Evolutionary conservation across 371 early-diverging fungal genomes (phyloP), one percentile per base, ranked within the genome.

Genomic region (Mucor velutinosus): DNA sequence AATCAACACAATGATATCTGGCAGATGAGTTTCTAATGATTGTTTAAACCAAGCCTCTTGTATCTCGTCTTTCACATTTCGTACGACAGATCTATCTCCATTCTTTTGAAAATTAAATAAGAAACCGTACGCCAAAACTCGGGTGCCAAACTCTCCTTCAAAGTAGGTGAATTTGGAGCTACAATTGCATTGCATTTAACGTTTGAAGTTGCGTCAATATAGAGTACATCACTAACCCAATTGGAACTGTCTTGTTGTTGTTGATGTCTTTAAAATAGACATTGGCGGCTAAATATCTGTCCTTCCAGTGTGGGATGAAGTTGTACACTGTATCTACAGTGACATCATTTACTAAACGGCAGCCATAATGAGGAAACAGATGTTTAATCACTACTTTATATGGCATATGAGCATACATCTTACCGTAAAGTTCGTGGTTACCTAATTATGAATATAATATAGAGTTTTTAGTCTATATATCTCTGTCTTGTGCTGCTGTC

Each of bases 381-480:
- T 60, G 21, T 43, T 41, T 55, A 55, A 17, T 35, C 47, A 47
- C 7, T 58, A 2, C 33, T 58, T 19, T 58, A 32, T 30, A 55
- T 55, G 55, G 55, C 15, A 55, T 29, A 5, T 12, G 15, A 15
- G 3, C 29, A 29, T 27, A 29, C 30, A 57, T 30, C 32, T 35
- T 75, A 73, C 74, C 71, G 69, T 88, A 87, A n/a, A 88, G 67
- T 63, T 86, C 89, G 70, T 88, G 87, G 72, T 88, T 88, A 47
- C 88, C 88, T 70, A 61, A 73, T 62, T 8, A 19, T 14, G 37
- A 3, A 51, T 25, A 47, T 47, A 21, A 51, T 14, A 41, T 41
- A 41, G 41, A 53, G 27, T 14, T 53, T 14, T 53, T 27, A 53
- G 53, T 53, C 27, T 53, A 15, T 27, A 53, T 53, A 47, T 47